These are phyloP conservation scores for Fusarium lyarnte DNA, from an alignment of 2,329 filamentous ascomycete genomes.

Conservation along the genomic window DNA sequence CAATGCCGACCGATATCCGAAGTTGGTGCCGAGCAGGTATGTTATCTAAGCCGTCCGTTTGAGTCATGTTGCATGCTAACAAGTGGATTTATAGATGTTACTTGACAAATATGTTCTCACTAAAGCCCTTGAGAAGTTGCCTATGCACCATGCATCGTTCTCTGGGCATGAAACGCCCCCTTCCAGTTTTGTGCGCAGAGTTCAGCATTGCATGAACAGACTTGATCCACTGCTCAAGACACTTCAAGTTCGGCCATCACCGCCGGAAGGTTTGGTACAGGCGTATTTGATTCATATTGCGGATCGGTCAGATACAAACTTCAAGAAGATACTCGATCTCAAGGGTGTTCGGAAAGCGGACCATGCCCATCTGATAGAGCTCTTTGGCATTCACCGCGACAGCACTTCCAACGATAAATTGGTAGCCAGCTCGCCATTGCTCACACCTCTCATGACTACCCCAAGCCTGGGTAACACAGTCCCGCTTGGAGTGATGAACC, in stretches of 20 bases:
- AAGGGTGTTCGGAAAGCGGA: slow-evolving; percentile 91
- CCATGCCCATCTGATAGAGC: slow-evolving; percentile 82
- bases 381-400: slow-evolving; percentile 84
- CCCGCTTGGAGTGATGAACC: slow-evolving; percentile 52
- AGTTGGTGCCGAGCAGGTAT: slow-evolving; percentile 89
- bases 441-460: slow-evolving; percentile 71
- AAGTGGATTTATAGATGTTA: slow-evolving; percentile 73
- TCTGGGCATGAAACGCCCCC: slow-evolving; percentile 54
- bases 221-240: slow-evolving; percentile 96
- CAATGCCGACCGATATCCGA: slow-evolving; percentile 92
- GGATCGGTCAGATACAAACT: slow-evolving; percentile 93
- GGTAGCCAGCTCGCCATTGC: slow-evolving; percentile 73
- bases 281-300: slow-evolving; percentile 97
- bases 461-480: slow-evolving; percentile 52
- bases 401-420: slow-evolving; percentile 76
- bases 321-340: slow-evolving; percentile 93
- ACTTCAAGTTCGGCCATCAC: slow-evolving; percentile 89
- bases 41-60: slow-evolving; percentile 12
- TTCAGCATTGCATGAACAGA: slow-evolving; percentile 83
- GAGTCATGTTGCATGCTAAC: slow-evolving; percentile 24
- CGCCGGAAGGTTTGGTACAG: slow-evolving; percentile 93
- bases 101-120: slow-evolving; percentile 93
- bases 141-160: slow-evolving; percentile 68
- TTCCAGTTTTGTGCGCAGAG: slow-evolving; percentile 82
- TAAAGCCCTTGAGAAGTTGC: slow-evolving; percentile 77